Evolutionary conservation across 371 early-diverging fungal species (phyloP).

Genomic region (Dentiscutata heterogama): DNA sequence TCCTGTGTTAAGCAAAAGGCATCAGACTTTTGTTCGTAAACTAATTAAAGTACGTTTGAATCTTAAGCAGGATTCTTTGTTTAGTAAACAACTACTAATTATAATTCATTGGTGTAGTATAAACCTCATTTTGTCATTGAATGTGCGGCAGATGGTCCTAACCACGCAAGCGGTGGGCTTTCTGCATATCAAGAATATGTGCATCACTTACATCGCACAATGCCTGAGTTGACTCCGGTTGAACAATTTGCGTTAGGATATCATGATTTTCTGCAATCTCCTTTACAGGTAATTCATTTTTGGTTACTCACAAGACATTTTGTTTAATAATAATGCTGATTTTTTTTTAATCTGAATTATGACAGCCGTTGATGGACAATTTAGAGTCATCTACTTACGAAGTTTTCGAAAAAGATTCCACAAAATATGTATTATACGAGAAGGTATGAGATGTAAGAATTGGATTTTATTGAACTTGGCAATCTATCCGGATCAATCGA

Average conservation of each 20-base stretch:
- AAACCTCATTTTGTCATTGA: slow-evolving; percentile 33
- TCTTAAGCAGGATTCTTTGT: background rate
- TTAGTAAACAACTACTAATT: background rate
- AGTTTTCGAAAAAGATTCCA: slow-evolving; percentile 92
- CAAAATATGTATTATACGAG: slow-evolving; percentile 94
- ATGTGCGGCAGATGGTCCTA: background rate
- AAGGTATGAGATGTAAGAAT: slow-evolving; percentile 60
- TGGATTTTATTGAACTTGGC: slow-evolving; percentile 40
- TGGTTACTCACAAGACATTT: background rate
- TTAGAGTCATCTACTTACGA: slow-evolving; percentile 93
- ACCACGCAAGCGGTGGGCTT: slow-evolving; percentile 19
- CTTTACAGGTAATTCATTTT: slow-evolving; percentile 66
- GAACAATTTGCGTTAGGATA: slow-evolving; percentile 84
- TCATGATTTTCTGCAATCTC: slow-evolving; percentile 90
- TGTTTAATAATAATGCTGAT: background rate
- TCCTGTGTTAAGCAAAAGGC: slow-evolving; percentile 85
- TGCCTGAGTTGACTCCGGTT: slow-evolving; percentile 68
- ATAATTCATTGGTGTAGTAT: background rate
- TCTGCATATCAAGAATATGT: slow-evolving; percentile 75
- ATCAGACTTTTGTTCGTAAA: slow-evolving; percentile 75
- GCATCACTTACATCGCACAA: slow-evolving; percentile 69
- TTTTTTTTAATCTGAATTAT: slow-evolving; percentile 22
- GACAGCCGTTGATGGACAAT: slow-evolving; percentile 91
- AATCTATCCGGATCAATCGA: slow-evolving; percentile 5
- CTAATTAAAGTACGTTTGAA: slow-evolving; percentile 62